A percentile compares a stretch with the other conserved stretches of the same genome.
phyloP scores from a whole-genome alignment of 805 yeast species.

The Kodamaea laetipori region DNA sequence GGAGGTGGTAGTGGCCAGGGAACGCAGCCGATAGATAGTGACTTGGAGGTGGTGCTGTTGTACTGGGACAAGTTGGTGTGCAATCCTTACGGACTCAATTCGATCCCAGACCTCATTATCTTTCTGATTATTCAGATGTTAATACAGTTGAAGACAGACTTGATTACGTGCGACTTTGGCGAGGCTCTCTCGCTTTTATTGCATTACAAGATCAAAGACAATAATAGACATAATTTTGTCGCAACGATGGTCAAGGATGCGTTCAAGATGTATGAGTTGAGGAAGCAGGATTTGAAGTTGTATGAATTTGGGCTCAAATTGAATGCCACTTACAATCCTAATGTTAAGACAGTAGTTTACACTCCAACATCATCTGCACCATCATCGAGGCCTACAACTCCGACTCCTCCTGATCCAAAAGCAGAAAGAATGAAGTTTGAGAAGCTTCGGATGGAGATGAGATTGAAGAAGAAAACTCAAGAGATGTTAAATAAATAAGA shows the following conservation, averaged over 20 bases:
- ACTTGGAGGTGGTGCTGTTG: conserved; percentile 33
- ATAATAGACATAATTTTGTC: conserved; percentile 21
- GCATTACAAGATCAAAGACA: conserved; percentile 48
- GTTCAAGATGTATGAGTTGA: conserved; percentile 31
- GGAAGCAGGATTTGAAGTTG: conserved; percentile 39
- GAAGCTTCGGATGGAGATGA: conserved; percentile 47
- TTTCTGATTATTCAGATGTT: conserved; percentile 46
- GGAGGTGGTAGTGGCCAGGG: not conserved
- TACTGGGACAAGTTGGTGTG: conserved; percentile 54
- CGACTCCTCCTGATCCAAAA: conserved; percentile 21
- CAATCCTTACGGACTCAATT: conserved; percentile 21
- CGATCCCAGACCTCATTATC: conserved; percentile 41
- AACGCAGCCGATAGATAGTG: conserved; percentile 14
- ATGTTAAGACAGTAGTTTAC: conserved; percentile 30
- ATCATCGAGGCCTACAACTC: conserved; percentile 17
- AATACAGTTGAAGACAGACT: conserved; percentile 45
- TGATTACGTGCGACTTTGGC: conserved; percentile 52
- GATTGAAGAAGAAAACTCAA: conserved; percentile 46
- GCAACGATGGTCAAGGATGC: conserved; percentile 37
- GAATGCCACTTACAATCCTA: conserved; percentile 42
- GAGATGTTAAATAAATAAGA: conserved; percentile 15
- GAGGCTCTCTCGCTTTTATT: conserved; percentile 51
- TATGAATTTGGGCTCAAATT: conserved; percentile 43
- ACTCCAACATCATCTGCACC: conserved; percentile 25
- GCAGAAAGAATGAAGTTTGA: conserved; percentile 47